phyloP scores from a whole-genome alignment of 306 rosid genomes.

The Dalbergia cultrata region DNA sequence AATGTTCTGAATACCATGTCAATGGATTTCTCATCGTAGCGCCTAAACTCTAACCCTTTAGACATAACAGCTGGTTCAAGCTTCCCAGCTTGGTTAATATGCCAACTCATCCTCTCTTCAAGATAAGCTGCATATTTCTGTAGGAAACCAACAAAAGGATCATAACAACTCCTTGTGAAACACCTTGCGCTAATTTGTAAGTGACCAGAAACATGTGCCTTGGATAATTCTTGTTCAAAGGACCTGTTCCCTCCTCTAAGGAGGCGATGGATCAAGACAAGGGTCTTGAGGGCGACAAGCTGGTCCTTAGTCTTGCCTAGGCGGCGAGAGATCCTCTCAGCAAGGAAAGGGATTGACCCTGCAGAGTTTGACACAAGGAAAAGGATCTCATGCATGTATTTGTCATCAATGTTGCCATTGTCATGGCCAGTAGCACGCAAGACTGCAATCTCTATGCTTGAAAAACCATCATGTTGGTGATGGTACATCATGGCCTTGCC shows the following conservation, averaged over 20 bases:
- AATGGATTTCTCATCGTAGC: constrained; percentile 63
- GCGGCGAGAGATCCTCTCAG: constrained; percentile 64
- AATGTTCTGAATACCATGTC: constrained; percentile 63
- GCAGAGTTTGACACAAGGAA: constrained; percentile 66
- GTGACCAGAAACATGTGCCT: constrained; percentile 62
- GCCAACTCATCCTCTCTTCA: constrained; percentile 70
- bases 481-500: constrained; percentile 68
- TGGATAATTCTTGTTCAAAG: constrained; percentile 63
- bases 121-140: constrained; percentile 61
- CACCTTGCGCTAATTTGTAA: constrained; percentile 52
- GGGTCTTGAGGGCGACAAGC: constrained; percentile 68
- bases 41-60: constrained; percentile 55
- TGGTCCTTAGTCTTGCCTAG: constrained; percentile 60
- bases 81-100: constrained; percentile 71
- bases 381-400: constrained; percentile 71
- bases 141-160: constrained; percentile 52
- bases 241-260: constrained; percentile 68
- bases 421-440: constrained; percentile 66
- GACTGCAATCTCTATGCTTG: constrained; percentile 67
- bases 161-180: constrained; percentile 44
- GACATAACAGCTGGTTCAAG: constrained; percentile 61
- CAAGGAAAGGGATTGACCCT: constrained; percentile 65
- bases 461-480: constrained; percentile 56
- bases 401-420: constrained; percentile 65
- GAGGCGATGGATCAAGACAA: constrained; percentile 65